Conservation (phyloP, 2,329 filamentous ascomycete species). For the Pyrenochaeta sp. region DNA sequence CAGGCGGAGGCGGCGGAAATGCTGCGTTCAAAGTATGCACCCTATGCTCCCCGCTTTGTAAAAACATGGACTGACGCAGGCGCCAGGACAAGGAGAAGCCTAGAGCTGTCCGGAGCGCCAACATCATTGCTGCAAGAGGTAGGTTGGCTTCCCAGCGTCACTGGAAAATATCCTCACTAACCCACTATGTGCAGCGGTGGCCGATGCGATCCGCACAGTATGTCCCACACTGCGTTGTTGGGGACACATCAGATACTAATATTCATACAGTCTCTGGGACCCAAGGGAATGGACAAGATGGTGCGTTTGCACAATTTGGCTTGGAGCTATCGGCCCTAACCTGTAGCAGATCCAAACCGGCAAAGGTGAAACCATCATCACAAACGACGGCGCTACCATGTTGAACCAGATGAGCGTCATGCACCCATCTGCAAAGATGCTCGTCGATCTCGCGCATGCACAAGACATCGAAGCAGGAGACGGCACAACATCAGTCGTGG, state of each 20-base stretch:
- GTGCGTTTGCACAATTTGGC: constrained; percentile 43
- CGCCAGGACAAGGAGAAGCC: constrained; percentile 92
- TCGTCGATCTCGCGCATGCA: constrained; percentile 94
- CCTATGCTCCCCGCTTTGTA: constrained; percentile 15
- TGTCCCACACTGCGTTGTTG: constrained; percentile 38
- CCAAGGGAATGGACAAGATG: constrained; percentile 99
- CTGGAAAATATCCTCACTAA: constrained; percentile 29
- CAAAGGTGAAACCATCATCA: constrained; percentile 98
- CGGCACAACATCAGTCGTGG: constrained; percentile 96
- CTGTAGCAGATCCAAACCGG: constrained; percentile 80
- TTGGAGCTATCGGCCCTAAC: constrained; percentile 13
- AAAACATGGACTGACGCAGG: constrained; percentile 52
- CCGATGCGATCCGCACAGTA: constrained; percentile 93
- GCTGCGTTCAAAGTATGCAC: constrained; percentile 69
- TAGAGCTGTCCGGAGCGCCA: constrained; percentile 91
- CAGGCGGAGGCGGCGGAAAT: constrained; percentile 60
- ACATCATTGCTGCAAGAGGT: constrained; percentile 98
- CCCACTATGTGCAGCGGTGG: constrained; percentile 71
- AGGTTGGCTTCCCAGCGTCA: constrained; percentile 45
- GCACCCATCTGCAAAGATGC: constrained; percentile 99
- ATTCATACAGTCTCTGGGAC: constrained; percentile 75
- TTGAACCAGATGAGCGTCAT: constrained; percentile 98
- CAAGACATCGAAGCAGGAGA: constrained; percentile 99
- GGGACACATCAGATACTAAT: constrained; percentile 32
- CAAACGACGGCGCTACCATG: constrained; percentile 99